A percentile compares a stretch with the other conserved stretches of the same genome.
phyloP scores from a whole-genome alignment of 2,329 filamentous ascomycete genomes.

The Aspergillus fructus region DNA sequence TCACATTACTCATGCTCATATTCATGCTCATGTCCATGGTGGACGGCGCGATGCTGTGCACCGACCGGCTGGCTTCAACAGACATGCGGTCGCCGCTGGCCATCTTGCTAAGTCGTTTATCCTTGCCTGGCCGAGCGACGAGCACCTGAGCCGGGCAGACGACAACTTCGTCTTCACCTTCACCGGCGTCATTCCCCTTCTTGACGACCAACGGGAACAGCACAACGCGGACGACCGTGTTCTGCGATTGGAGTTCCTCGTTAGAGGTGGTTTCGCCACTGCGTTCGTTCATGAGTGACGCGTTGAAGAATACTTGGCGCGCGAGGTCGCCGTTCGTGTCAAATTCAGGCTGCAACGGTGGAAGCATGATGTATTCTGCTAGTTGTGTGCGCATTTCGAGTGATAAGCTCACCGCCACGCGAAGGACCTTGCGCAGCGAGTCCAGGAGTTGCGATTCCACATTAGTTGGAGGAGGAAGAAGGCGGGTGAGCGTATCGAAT shows the following conservation, averaged over 20 bases:
- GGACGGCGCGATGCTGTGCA: conserved; percentile 44
- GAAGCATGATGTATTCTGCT: conserved; percentile 98
- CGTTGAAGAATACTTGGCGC: conserved; percentile 87
- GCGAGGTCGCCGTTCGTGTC: conserved; percentile 87
- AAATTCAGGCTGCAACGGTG: conserved; percentile 90
- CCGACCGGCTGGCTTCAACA: conserved; percentile 38
- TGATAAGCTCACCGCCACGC: conserved; percentile 82
- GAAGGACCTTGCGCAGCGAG: conserved; percentile 83
- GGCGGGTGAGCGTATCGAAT: conserved; percentile 75
- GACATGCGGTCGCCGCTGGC: conserved; percentile 45
- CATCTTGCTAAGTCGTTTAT: conserved; percentile 39
- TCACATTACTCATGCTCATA: conserved; percentile 45
- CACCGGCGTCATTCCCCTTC: conserved; percentile 83
- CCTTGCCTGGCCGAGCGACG: conserved; percentile 59
- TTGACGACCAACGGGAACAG: conserved; percentile 96
- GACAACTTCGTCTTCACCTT: conserved; percentile 90
- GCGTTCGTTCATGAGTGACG: conserved; percentile 90
- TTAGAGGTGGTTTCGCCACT: conserved; percentile 70
- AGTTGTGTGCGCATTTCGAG: conserved; percentile 97
- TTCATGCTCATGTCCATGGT: conserved; percentile 33
- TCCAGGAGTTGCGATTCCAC: conserved; percentile 77
- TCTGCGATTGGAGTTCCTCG: conserved; percentile 74
- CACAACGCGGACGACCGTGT: conserved; percentile 82
- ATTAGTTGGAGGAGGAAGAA: conserved; percentile 82
- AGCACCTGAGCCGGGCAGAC: conserved; percentile 94